phyloP scores from a whole-genome alignment of 2,329 filamentous ascomycete species.

The Tolypocladium paradoxum region DNA sequence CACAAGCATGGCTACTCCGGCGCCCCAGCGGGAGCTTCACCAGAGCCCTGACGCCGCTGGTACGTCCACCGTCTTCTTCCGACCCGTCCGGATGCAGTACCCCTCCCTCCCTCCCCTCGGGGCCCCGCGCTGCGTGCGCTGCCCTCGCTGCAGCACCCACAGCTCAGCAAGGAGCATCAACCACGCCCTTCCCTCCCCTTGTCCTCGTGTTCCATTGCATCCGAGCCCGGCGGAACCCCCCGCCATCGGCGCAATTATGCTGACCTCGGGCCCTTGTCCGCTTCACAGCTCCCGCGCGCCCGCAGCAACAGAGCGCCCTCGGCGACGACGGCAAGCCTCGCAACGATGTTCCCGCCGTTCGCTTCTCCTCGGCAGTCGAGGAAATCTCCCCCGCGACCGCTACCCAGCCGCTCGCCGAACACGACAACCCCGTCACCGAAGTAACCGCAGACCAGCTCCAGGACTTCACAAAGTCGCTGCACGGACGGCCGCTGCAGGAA shows the following conservation, averaged over 20 bases:
- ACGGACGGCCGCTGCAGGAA: conserved; percentile 68
- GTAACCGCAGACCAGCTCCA: conserved; percentile 54
- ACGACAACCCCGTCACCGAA: conserved; percentile 24
- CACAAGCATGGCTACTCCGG: conserved; percentile 4
- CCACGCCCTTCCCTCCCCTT: not conserved
- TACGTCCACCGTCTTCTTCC: conserved; percentile 5
- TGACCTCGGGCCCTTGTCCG: not conserved
- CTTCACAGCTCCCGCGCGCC: not conserved
- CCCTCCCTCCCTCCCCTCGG: not conserved
- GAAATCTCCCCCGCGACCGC: conserved; percentile 49
- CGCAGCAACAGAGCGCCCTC: not conserved
- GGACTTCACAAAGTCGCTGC: conserved; percentile 61
- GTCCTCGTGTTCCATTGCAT: not conserved
- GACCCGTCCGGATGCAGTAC: conserved; percentile 4
- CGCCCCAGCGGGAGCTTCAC: conserved; percentile 4
- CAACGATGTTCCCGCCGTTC: conserved; percentile 41
- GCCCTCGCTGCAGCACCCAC: not conserved
- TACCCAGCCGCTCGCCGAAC: conserved; percentile 14
- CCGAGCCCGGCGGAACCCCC: not conserved
- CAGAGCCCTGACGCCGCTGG: conserved; percentile 6
- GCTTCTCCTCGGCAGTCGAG: conserved; percentile 60
- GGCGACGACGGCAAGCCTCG: conserved; percentile 9
- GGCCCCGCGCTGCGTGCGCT: not conserved
- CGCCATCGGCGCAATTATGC: not conserved
- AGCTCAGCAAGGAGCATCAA: not conserved